Base-by-base conservation (phyloP, 805 yeast genomes). In the Monosporozyma servazzii region DNA sequence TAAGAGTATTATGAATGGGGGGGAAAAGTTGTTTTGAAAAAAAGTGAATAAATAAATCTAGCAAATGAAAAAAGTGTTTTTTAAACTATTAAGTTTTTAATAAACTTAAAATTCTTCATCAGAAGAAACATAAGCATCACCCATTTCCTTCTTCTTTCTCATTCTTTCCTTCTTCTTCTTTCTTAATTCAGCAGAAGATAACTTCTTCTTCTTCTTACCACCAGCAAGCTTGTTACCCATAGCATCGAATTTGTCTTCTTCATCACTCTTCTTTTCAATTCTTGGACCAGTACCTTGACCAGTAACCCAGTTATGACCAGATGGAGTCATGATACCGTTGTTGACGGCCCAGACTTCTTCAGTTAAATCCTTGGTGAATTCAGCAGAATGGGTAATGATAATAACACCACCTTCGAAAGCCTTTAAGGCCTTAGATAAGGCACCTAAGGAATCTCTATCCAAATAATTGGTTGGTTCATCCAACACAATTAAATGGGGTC, bases 131-230 rank as follows among this genome's bases (percentile, higher is more conserved):
- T 93, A 95, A 75, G 93, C 98, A 73, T 93, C 99, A 82, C 98
- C 98, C 73, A 90, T 76, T 76, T 86, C 96, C 95, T 93, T 93
- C 97, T 91, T 93, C 95, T 91, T 93, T 86, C 86, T 88, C 98
- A 93, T 90, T 85, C 99, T 89, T 81, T 93, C 99, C 96, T 93
- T 93, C 97, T 93, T 93, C 96, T 93, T 93, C 96, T 93, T 93
- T 85, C 99, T 88, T 75, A 91, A 81, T 78, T 93, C 99, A 63
- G 99, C 97, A 73, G 98, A 89, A 64, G 97, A 87, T 72, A 93
- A 82, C 87, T 93, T 93, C 76, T 81, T 80, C 84, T 86, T 90
- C 95, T 93, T 93, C 86, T 89, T 88, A 74, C 80, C 88, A 73
- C 86, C 78, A 70, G 88, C 90, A 76, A 93, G 83, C 95, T 93